A percentile compares a stretch with the other conserved stretches of the same genome.
Evolutionary conservation across 2,329 filamentous ascomycete species (phyloP).

Genomic region (Cladosporium colombiae): DNA sequence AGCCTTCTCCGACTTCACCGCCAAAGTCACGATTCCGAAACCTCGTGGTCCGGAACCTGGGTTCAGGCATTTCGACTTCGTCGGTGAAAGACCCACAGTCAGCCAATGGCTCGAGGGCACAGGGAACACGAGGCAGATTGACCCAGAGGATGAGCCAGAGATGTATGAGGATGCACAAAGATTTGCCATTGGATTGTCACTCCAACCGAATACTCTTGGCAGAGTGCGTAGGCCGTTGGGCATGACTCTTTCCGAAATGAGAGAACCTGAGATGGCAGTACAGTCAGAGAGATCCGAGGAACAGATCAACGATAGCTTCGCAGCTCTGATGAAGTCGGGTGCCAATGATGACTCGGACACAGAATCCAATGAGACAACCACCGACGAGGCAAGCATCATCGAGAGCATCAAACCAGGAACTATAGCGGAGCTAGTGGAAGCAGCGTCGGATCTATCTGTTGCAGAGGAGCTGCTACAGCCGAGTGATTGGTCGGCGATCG

Average conservation of each 20-base stretch:
- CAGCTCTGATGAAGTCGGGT: slow-evolving; percentile 1
- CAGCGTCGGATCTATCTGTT: neutral
- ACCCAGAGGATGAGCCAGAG: slow-evolving; percentile 23
- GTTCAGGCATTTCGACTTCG: slow-evolving; percentile 19
- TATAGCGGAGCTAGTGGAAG: neutral
- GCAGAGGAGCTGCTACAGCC: neutral
- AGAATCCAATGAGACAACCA: neutral
- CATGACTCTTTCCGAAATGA: slow-evolving; percentile 16
- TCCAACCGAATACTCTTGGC: slow-evolving; percentile 20
- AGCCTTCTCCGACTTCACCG: neutral
- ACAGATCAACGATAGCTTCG: slow-evolving; percentile 1
- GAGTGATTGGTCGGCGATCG: neutral
- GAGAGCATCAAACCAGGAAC: neutral
- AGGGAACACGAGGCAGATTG: slow-evolving; percentile 25
- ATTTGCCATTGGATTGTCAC: slow-evolving; percentile 16
- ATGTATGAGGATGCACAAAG: slow-evolving; percentile 29
- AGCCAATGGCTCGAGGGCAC: slow-evolving; percentile 31
- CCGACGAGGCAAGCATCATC: neutral
- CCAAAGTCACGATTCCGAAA: neutral
- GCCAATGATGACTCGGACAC: slow-evolving; percentile 11
- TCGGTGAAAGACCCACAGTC: slow-evolving; percentile 20
- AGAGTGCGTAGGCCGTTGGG: slow-evolving; percentile 26
- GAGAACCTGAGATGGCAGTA: slow-evolving; percentile 10
- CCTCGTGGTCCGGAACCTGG: neutral
- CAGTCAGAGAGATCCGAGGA: neutral